phyloP scores from a whole-genome alignment of 2,329 filamentous ascomycete species.

The Aspergillus transmontanensis region DNA sequence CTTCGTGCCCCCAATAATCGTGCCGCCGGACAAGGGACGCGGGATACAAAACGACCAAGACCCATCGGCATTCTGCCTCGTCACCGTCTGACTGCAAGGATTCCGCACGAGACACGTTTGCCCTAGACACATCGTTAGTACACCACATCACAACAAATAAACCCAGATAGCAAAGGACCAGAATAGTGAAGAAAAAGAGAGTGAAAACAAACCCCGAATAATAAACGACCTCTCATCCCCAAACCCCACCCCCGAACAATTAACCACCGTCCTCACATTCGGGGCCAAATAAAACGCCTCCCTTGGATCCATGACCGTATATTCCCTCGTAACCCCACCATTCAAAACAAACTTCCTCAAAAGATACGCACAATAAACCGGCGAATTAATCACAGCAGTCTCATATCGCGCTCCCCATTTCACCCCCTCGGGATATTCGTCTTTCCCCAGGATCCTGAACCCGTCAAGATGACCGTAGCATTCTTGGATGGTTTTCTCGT shows the following conservation, averaged over 20 bases:
- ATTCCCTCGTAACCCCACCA: conserved; percentile 37
- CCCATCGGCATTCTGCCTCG: conserved; percentile 64
- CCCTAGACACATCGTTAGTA: conserved; percentile 27
- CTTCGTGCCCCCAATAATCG: conserved; percentile 68
- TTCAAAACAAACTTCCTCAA: conserved; percentile 39
- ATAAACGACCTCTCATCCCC: conserved; percentile 46
- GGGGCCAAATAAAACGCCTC: conserved; percentile 43
- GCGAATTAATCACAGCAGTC: conserved; percentile 47
- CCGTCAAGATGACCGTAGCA: conserved; percentile 37
- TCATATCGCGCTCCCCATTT: conserved; percentile 46
- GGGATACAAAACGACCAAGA: conserved; percentile 66
- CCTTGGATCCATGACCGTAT: conserved; percentile 29
- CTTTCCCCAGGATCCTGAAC: conserved; percentile 33
- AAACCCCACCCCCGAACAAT: conserved; percentile 50
- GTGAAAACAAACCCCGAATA: conserved; percentile 40
- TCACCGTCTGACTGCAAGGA: conserved; percentile 51
- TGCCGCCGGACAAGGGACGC: conserved; percentile 63
- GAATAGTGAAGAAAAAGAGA: not conserved
- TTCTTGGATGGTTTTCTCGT: conserved; percentile 27
- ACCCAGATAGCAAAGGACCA: not conserved
- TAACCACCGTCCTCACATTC: conserved; percentile 44
- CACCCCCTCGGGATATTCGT: conserved; percentile 38
- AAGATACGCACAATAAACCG: conserved; percentile 46
- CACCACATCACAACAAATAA: not conserved
- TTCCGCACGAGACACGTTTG: conserved; percentile 54